Evolutionary conservation across 1,139 yeast species (phyloP), one percentile per base, ranked within the genome.

Genomic region (Scheffersomyces cryptocercus): DNA sequence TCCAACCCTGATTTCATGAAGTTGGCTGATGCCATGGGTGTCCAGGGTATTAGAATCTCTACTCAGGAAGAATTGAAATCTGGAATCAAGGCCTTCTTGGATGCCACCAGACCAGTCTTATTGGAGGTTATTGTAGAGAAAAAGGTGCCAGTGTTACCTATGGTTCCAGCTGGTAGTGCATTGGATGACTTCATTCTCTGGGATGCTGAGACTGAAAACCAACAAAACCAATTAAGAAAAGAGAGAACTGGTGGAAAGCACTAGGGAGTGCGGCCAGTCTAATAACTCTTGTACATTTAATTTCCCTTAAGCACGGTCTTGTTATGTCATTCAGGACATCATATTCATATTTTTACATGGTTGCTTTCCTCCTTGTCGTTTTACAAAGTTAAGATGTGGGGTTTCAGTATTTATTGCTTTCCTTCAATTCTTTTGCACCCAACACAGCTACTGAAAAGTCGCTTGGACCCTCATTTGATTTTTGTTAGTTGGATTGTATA

Each of bases 161-260:
- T 93, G 96, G 99, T 93, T 42, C 97, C 99, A 43, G 96, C 84
- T 47, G 99, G 99, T 58, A 88, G 87, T 68, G 97, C 88, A 51
- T 78, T 93, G 59, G 95, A 93, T 62, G 98, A 93, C 67, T 90
- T 93, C 64, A 86, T 93, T 56, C 79, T 80, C 40, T 91, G 84
- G 68, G 96, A 90, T 64, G 83, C 88, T 42, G 85, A 81, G 55
- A 84, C 83, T 46, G 96, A 89, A 72, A 75, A 73, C 58, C 81
- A 85, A 68, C 88, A 90, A 64, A 79, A 75, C 42, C 82, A 77
- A 61, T 74, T 84, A 59, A 77, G 88, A 70, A 65, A 60, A 33
- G 73, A 79, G 64, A 78, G 87, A 68, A 81, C 84, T 36, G 76
- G 76, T 41, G 85, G 84, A 50, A 65, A 72, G 61, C 73, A 78